Conservation (phyloP, 2,329 filamentous ascomycete species). For the Trichoderma koningiopsis region DNA sequence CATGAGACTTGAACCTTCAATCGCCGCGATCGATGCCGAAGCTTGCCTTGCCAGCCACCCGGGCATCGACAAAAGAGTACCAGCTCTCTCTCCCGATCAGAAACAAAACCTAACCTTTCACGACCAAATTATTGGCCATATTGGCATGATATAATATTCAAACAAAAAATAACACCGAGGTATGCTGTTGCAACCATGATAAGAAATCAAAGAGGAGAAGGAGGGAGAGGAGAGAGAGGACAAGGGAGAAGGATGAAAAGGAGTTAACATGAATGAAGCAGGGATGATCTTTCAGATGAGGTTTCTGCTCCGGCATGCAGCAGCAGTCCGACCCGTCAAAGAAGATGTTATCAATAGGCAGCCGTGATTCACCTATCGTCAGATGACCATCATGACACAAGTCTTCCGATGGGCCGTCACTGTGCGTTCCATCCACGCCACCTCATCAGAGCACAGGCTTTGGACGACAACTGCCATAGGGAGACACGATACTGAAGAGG, state of each 20-base stretch:
- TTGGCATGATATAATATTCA: background rate
- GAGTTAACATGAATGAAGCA: background rate
- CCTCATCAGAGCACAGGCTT: background rate
- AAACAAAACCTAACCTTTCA: background rate
- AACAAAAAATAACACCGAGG: background rate
- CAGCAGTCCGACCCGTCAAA: background rate
- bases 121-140: background rate
- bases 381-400: slow-evolving; percentile 1
- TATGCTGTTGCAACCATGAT: background rate
- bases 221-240: background rate
- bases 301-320: background rate
- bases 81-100: background rate
- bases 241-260: background rate
- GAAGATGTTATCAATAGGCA: background rate
- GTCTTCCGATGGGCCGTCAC: slow-evolving; percentile 4
- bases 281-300: background rate
- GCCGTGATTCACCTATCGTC: background rate
- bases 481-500: background rate
- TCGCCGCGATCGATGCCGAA: background rate
- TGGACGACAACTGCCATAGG: background rate
- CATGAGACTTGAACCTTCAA: background rate
- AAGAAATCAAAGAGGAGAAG: background rate
- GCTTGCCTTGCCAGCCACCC: background rate
- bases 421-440: background rate
- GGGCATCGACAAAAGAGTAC: background rate